Evolutionary conservation across 257 asterid species (phyloP).

Genomic region (Nicotiana knightiana): DNA sequence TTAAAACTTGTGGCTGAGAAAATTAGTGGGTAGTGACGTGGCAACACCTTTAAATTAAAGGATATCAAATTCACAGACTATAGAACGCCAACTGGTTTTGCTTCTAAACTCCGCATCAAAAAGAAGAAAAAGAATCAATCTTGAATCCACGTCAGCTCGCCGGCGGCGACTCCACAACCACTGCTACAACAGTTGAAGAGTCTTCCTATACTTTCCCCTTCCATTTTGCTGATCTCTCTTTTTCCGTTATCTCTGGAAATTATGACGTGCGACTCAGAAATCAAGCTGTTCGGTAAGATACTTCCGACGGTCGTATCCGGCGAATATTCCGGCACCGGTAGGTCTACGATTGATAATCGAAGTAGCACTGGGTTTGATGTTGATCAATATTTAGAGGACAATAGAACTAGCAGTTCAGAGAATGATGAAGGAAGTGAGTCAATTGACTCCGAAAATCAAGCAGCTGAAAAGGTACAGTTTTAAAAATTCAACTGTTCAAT

Average conservation of each 20-base stretch:
- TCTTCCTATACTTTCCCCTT: not conserved
- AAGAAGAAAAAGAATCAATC: not conserved
- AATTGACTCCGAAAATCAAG: conserved; percentile 21
- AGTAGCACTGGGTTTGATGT: conserved; percentile 16
- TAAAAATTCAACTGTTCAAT: not conserved
- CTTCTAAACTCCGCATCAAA: not conserved
- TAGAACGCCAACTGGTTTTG: conserved; percentile 41
- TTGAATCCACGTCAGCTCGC: not conserved
- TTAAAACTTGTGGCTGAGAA: conserved; percentile 63
- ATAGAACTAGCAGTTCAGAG: conserved; percentile 12
- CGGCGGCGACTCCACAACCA: not conserved
- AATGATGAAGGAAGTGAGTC: conserved; percentile 22
- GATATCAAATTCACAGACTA: conserved; percentile 34
- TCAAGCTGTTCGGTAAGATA: conserved; percentile 64
- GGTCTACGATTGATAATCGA: conserved; percentile 9
- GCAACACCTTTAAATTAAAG: conserved; percentile 22
- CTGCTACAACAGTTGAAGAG: not conserved
- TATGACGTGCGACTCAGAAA: conserved; percentile 42
- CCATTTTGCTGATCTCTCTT: not conserved
- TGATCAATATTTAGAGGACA: conserved; percentile 22
- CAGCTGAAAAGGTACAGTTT: conserved; percentile 36
- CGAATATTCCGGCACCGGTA: not conserved
- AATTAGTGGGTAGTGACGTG: conserved; percentile 41
- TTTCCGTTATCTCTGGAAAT: not conserved
- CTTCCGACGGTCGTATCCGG: conserved; percentile 21